Base-by-base conservation (phyloP, 164 flowering plant genomes). In the Piper longum region DNA sequence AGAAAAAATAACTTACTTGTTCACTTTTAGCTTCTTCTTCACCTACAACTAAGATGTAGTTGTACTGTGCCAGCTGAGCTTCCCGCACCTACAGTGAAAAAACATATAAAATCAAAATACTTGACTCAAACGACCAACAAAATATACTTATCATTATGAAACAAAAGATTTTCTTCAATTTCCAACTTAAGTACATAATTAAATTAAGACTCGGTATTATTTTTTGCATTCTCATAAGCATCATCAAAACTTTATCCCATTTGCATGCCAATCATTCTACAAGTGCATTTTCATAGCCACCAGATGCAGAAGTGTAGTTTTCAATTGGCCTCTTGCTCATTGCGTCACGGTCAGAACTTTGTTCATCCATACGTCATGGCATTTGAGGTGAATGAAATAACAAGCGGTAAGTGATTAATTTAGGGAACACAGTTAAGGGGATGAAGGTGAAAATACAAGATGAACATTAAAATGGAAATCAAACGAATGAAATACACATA, bases 41-140 rank as follows among this genome's bases (percentile, higher is more conserved):
- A 5, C 99, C 96, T 56, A 95, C 97, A 44, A 95, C 99, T 76
- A 95, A 70, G 57, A 91, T 91, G 63, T 81, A 91, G 79, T 95
- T 95, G 82, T 84, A 95, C 63, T 95, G 99, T 2, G 96, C 91
- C 67, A 91, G 66, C 69, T 95, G 99, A 72, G 99, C 99, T 79
- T 90, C 97, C 56, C 96, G 81, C 48, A 91, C 85, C 99, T 95
- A 75, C 60, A 63, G 44, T 39, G 17, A 68, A 57, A 4, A 26
- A 26, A 26, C 36, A 3, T 18, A 51, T 19, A 57, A 54, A n/a
- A 58, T 43, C 17, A 39, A 41, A 43, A 64, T 18, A 67, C 2
- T 11, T 51, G 42, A 59, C 51, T 44, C 36, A 45, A 39, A 16
- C 4, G 14, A 41, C 5, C 36, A 4, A 16, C 39, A 43, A 62